Evolutionary conservation across 257 asterid genomes (phyloP).

Genomic region (Solanum sitiens): DNA sequence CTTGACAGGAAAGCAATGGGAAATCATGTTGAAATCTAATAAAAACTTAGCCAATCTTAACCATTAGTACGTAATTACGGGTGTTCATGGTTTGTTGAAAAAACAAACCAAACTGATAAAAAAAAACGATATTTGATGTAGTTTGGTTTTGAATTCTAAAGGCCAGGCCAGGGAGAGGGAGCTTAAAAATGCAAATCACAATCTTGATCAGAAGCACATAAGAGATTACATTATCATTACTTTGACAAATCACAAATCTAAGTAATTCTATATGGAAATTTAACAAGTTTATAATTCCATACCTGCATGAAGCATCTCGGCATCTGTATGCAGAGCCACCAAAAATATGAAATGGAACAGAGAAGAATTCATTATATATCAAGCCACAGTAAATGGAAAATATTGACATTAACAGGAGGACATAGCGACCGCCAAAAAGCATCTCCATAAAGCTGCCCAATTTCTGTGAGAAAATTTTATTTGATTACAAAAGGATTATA

Average conservation of each 20-base stretch:
- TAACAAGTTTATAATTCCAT: neutral
- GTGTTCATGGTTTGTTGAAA: neutral
- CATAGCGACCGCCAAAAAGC: conserved; percentile 94
- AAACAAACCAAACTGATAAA: neutral
- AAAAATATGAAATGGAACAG: conserved; percentile 95
- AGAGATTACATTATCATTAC: neutral
- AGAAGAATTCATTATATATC: conserved; percentile 95
- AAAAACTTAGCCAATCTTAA: neutral
- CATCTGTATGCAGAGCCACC: conserved; percentile 90
- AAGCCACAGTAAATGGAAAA: conserved; percentile 95
- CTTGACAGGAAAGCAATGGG: neutral
- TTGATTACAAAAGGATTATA: neutral
- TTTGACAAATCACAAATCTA: neutral
- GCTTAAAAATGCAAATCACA: neutral
- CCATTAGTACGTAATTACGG: neutral
- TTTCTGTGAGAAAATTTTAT: conserved; percentile 46
- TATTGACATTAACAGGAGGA: conserved; percentile 86
- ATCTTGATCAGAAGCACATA: neutral
- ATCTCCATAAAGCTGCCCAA: conserved; percentile 99
- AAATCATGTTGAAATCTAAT: neutral
- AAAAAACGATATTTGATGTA: neutral
- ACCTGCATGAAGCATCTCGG: conserved; percentile 96
- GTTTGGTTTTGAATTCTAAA: neutral
- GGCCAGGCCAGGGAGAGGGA: neutral
- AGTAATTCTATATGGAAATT: neutral